Base-by-base conservation (phyloP, 164 flowering plant species). In the Santalum album region DNA sequence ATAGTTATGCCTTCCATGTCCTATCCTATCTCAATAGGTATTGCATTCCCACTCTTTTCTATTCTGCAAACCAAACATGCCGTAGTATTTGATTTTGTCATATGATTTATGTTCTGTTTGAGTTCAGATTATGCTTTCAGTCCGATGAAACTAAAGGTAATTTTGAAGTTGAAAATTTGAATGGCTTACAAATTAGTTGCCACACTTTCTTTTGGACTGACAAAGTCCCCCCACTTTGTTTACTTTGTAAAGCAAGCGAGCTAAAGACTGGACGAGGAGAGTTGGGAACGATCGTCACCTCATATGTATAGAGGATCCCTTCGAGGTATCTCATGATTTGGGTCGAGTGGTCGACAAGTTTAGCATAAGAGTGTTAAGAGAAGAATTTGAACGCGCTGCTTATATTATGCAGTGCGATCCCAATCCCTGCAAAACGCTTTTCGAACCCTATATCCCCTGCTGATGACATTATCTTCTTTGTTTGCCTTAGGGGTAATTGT, bases 301-400 rank as follows among this genome's bases (percentile, higher is more conserved):
- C 66, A 90, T 87, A 63, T 90, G 96, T 86, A 90, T 89, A 62
- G 99, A 94, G 65, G 97, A 94, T 64, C 96, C 97, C 1, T 87
- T 94, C 55, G 88, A 90, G 72, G 62, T 46, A 49, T 71, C 86
- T 1, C 99, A 92, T 66, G 97, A 92, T 68, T 81, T 92, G 54
- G 97, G 99, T 40, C 73, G 99, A 43, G 96, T 89, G 25, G 99
- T 92, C 17, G 99, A 92, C 67, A 89, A 77, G 69, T 53, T 57
- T 69, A 89, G 81, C 81, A 87, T 87, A 18, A 76, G 70, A 66
- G 81, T 80, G 54, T 56, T 87, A 54, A 69, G 97, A 58, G 96
- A 80, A 61, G 99, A 94, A 66, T 94, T 94, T 29, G 90, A 82
- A 60, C 81, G 96, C 2, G 97, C 97, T 48, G 99, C 97, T 19